Conservation (phyloP, 164 flowering plant species). For the Annona squamosa region DNA sequence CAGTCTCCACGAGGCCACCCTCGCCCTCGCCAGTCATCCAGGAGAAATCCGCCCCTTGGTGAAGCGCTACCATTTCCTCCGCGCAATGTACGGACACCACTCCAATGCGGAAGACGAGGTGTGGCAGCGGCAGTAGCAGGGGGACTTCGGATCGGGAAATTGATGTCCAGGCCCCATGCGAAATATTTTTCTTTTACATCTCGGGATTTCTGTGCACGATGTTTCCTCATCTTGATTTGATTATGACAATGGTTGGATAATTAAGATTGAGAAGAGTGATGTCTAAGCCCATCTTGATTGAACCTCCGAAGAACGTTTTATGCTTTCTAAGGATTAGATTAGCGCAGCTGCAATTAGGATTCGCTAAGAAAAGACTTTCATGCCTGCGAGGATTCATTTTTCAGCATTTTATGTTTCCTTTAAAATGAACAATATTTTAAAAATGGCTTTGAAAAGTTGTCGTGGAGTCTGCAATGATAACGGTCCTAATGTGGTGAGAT, state of each 20-base stretch:
- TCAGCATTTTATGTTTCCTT: too few relatives aligned
- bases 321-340: background rate
- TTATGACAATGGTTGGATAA: background rate
- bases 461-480: too few relatives aligned
- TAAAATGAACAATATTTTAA: too few relatives aligned
- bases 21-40: slow-evolving; percentile 38
- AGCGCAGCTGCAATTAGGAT: background rate
- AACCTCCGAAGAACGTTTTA: background rate
- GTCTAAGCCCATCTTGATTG: background rate
- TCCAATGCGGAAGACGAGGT: slow-evolving; percentile 96
- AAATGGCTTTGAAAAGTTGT: too few relatives aligned
- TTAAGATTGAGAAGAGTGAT: background rate
- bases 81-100: slow-evolving; percentile 74
- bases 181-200: too few relatives aligned
- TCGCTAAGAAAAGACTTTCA: background rate
- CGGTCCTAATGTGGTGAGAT: too few relatives aligned
- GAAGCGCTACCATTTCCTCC: slow-evolving; percentile 53
- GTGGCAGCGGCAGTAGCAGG: background rate
- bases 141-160: too few relatives aligned
- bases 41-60: slow-evolving; percentile 43
- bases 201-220: too few relatives aligned
- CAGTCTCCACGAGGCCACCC: slow-evolving; percentile 53
- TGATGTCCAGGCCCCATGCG: too few relatives aligned
- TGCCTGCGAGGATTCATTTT: too few relatives aligned
- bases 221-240: too few relatives aligned